Evolutionary conservation across 78 protist species (phyloP).

Genomic region (Anaeramoeba flamelloides): DNA sequence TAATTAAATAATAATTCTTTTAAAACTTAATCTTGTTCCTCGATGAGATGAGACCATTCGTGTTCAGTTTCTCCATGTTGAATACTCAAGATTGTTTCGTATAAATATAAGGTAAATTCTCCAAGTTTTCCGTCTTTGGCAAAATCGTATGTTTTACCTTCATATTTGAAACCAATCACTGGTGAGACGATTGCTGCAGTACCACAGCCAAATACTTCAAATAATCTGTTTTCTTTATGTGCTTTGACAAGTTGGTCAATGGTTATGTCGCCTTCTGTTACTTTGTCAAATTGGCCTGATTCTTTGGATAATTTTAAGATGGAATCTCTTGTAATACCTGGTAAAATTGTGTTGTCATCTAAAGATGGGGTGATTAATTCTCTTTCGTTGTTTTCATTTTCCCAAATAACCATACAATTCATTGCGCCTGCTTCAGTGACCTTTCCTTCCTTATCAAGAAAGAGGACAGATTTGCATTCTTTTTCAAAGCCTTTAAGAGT

Average conservation of each 20-base stretch:
- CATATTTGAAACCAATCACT: conserved; percentile 43
- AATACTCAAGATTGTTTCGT: too few relatives aligned
- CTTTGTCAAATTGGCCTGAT: conserved; percentile 60
- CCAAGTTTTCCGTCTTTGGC: too few relatives aligned
- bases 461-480: conserved; percentile 78
- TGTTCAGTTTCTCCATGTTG: too few relatives aligned
- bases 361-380: conserved; percentile 49
- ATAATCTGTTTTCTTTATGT: conserved; percentile 36
- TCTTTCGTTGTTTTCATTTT: conserved; percentile 34
- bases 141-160: too few relatives aligned
- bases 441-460: conserved; percentile 32
- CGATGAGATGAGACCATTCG: too few relatives aligned
- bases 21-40: too few relatives aligned
- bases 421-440: conserved; percentile 93
- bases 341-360: conserved; percentile 74
- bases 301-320: conserved; percentile 39
- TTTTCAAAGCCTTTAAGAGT: conserved; percentile 48
- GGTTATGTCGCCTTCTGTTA: conserved; percentile 55
- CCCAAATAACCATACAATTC: conserved; percentile 72
- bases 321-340: conserved; percentile 87
- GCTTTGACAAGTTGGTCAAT: conserved; percentile 60
- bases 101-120: too few relatives aligned
- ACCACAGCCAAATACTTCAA: conserved; percentile 86
- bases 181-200: conserved; percentile 89
- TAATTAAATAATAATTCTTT: too few relatives aligned